These are phyloP conservation scores for Naganishia vishniacii DNA, from an alignment of 768 basidiomycete species.

Conservation along the genomic window DNA sequence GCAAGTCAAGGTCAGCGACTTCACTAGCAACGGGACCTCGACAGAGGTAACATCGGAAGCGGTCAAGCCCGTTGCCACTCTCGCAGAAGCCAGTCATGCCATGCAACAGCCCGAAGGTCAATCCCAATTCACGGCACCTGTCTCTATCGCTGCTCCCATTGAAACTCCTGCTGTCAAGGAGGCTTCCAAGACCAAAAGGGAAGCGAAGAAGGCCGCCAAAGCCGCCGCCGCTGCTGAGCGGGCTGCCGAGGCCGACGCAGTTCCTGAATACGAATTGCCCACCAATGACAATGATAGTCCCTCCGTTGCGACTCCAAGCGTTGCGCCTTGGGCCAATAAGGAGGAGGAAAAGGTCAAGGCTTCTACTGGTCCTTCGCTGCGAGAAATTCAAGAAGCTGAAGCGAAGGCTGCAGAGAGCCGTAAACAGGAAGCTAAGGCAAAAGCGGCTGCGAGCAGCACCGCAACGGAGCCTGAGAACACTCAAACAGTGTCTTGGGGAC, in stretches of 20 bases:
- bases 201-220: conserved; percentile 26
- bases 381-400: conserved; percentile 94
- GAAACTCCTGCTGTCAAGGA: conserved; percentile 7
- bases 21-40: no score
- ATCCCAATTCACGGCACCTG: conserved; percentile 4
- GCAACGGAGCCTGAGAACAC: conserved; percentile 35
- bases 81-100: neutral
- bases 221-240: conserved; percentile 25
- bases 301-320: conserved; percentile 25
- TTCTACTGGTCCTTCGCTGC: conserved; percentile 60
- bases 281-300: neutral
- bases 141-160: neutral
- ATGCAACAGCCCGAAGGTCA: no score
- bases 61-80: neutral
- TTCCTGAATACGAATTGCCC: neutral
- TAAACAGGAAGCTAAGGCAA: conserved; percentile 64
- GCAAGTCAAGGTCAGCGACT: neutral
- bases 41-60: no score
- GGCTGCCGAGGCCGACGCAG: conserved; percentile 10
- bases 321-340: conserved; percentile 50
- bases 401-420: conserved; percentile 68
- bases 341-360: conserved; percentile 57
- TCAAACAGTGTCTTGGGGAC: conserved; percentile 46
- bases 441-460: conserved; percentile 54
- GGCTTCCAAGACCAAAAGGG: conserved; percentile 13